Percentiles rank a stretch among this genome's conserved stretches.
Conservation (phyloP, 2,329 filamentous ascomycete species). For the Pseudogymnoascus sp. region DNA sequence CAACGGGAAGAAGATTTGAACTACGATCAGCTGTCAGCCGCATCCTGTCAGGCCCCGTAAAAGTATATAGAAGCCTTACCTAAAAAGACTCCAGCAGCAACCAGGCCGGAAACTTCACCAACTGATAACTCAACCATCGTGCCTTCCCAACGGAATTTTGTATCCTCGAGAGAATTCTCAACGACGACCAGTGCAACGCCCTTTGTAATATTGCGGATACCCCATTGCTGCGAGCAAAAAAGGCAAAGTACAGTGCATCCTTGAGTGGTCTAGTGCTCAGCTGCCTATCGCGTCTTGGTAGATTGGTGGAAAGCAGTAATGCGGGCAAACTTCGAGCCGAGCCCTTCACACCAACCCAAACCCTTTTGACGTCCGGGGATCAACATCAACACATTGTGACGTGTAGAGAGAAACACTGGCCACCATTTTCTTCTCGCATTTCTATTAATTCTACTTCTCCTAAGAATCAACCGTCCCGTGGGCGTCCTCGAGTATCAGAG, state of each 20-base stretch:
- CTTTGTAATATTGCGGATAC: neutral
- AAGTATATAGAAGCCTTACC: constrained; percentile 16
- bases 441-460: no score
- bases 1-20: constrained; percentile 32
- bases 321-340: neutral
- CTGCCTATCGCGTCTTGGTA: neutral
- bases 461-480: no score
- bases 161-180: neutral
- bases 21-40: constrained; percentile 20
- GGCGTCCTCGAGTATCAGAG: no score
- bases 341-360: no score
- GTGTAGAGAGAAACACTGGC: no score
- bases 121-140: constrained; percentile 26
- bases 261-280: neutral
- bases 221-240: neutral
- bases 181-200: neutral
- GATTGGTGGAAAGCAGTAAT: neutral
- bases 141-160: neutral
- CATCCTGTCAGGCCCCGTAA: neutral
- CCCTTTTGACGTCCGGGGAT: neutral
- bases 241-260: neutral
- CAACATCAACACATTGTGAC: no score
- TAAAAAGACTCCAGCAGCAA: constrained; percentile 32
- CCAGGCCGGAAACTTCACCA: constrained; percentile 34
- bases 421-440: no score